Evolutionary conservation across 768 basidiomycete genomes (phyloP).

Genomic region (Lentinula edodes): DNA sequence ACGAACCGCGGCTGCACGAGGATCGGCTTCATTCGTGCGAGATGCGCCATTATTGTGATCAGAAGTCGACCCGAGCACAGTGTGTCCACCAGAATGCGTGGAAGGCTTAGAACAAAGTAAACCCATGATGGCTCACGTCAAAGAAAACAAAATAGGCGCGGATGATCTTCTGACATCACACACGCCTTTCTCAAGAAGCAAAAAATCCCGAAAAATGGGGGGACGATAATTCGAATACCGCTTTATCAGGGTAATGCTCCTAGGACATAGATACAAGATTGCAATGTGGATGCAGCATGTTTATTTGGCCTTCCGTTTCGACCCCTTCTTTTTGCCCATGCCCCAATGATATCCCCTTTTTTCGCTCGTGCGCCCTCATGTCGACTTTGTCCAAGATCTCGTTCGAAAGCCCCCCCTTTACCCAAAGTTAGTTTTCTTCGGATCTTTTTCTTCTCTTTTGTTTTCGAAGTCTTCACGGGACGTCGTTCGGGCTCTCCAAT

Average conservation of each 20-base stretch:
- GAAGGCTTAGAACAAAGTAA: constrained; percentile 51
- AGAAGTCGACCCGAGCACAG: constrained; percentile 36
- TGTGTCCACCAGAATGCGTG: constrained; percentile 41
- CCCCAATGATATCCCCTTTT: constrained; percentile 54
- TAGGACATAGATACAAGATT: background rate
- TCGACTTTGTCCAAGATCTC: constrained; percentile 44
- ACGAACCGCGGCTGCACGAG: constrained; percentile 41
- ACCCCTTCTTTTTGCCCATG: constrained; percentile 44
- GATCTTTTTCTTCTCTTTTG: constrained; percentile 23
- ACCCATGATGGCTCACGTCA: constrained; percentile 34
- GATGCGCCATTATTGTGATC: constrained; percentile 21
- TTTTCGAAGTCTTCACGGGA: constrained; percentile 17
- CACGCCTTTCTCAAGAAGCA: background rate
- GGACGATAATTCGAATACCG: background rate
- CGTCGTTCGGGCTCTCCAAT: constrained; percentile 52
- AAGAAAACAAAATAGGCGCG: background rate
- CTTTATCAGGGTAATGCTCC: background rate
- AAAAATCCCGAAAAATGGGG: background rate
- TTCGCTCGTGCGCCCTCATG: constrained; percentile 61
- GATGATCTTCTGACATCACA: background rate
- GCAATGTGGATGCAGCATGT: background rate
- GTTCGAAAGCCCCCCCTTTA: constrained; percentile 45
- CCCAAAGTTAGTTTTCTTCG: constrained; percentile 27
- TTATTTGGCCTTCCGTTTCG: constrained; percentile 22
- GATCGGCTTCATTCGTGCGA: constrained; percentile 28